Conservation (phyloP, 495 filamentous ascomycete species). For the Penicillium bovifimosum region DNA sequence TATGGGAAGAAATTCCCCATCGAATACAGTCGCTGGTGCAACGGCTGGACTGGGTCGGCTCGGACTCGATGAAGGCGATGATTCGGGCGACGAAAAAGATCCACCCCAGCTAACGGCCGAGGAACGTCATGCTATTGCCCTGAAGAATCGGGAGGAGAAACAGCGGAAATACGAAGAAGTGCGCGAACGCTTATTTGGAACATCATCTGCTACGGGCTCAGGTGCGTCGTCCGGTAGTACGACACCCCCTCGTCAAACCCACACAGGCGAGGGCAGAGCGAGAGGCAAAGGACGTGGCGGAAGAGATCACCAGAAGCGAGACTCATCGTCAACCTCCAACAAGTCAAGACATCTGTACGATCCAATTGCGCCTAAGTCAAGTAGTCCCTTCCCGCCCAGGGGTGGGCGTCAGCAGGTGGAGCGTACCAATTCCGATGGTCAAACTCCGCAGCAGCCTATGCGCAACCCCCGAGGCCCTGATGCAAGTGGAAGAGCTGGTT, state of each 20-base stretch:
- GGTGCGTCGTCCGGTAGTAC: slow-evolving; percentile 54
- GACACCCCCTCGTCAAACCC: slow-evolving; percentile 53
- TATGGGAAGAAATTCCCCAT: slow-evolving; percentile 29
- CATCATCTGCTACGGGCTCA: slow-evolving; percentile 40
- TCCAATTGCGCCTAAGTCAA: slow-evolving; percentile 60
- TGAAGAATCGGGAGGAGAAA: slow-evolving; percentile 78
- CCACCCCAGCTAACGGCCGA: slow-evolving; percentile 56
- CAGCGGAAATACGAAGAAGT: slow-evolving; percentile 82
- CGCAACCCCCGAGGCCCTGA: slow-evolving; percentile 72
- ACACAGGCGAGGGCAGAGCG: slow-evolving; percentile 31
- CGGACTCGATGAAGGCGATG: slow-evolving; percentile 53
- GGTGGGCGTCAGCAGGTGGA: slow-evolving; percentile 38
- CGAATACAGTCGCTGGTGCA: slow-evolving; percentile 35
- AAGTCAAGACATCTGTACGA: slow-evolving; percentile 62
- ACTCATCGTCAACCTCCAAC: slow-evolving; percentile 42
- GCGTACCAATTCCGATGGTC: slow-evolving; percentile 37
- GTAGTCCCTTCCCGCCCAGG: slow-evolving; percentile 47
- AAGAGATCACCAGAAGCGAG: slow-evolving; percentile 38
- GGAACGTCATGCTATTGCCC: slow-evolving; percentile 65
- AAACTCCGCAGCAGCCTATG: slow-evolving; percentile 51
- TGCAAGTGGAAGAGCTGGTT: slow-evolving; percentile 66
- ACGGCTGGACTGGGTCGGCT: slow-evolving; percentile 55
- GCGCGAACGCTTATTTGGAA: slow-evolving; percentile 77
- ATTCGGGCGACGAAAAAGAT: slow-evolving; percentile 59
- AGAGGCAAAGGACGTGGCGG: slow-evolving; percentile 37